Base-by-base conservation (phyloP, 345 rosid species). In the Carallia brachiata region DNA sequence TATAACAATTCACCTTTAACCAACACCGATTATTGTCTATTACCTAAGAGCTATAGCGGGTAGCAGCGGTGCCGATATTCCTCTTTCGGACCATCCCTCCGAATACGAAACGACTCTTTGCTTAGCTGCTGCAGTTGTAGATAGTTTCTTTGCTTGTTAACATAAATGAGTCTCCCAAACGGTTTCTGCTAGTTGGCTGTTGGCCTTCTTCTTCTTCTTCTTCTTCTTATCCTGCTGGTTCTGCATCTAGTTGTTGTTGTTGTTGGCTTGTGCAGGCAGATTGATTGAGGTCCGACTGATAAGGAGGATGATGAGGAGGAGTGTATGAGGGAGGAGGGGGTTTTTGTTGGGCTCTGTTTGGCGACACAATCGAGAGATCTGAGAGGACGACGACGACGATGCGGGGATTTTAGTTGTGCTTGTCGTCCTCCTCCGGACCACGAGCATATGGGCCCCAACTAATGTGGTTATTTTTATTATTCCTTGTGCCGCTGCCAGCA, bases 361-460 rank as follows among this genome's bases (percentile, higher is more conserved):
- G 48, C 48, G 48, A 40, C 65, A 70, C 81, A 68, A 67, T 63
- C 70, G 32, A 71, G 32, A 71, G 70, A 70, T 80, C 68, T 23
- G 23, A 23, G 65, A 83, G 84, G 80, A 77, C 86, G 73, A 79
- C 83, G 79, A 10, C 4, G 50, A 66, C 87, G 77, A 73, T 81
- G 85, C 84, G 82, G 77, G 83, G 74, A 44, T 44, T 44, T 12
- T 44, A 16, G 50, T 3, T 31, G 86, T 81, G 27, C 72, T 88
- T 79, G 72, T 84, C 37, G 82, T 86, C 65, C 78, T 84, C 37
- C 82, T 86, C 65, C 78, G 90, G 80, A 82, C 90, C 77, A 77
- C 88, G 65, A 88, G 86, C 73, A 66, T 88, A 53, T 84, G 94
- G 91, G 89, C 90, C 70, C 85, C 87, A 86, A 90, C 91, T 73